phyloP scores from a whole-genome alignment of 176 grass and related monocot species.

The Carex pumila region DNA sequence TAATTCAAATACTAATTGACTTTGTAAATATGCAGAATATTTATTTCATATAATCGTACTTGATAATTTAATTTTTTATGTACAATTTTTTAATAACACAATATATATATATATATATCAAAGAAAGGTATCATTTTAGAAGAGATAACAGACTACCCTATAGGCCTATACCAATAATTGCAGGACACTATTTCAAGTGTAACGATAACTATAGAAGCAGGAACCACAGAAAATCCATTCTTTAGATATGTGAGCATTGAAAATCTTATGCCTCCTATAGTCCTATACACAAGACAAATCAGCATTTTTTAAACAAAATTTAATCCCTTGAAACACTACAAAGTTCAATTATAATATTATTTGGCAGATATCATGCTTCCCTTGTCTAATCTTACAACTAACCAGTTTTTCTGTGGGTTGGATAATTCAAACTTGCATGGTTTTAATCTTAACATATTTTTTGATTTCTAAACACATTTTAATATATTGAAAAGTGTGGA shows the following conservation, averaged over 20 bases:
- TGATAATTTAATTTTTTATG: background rate
- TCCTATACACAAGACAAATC: conserved; percentile 6
- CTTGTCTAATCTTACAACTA: background rate
- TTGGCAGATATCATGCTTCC: background rate
- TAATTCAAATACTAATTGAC: background rate
- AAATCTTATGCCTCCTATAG: background rate
- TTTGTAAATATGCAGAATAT: background rate
- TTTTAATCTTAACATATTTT: background rate
- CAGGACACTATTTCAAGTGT: background rate
- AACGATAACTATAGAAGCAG: background rate
- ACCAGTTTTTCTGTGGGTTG: background rate
- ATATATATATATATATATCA: too few species aligned
- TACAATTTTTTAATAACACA: background rate
- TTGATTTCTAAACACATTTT: too few species aligned
- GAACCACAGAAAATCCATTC: background rate
- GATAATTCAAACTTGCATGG: background rate
- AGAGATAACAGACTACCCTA: too few species aligned
- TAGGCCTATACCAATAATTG: background rate
- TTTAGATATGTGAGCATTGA: background rate
- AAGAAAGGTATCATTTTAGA: background rate
- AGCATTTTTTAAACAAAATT: background rate
- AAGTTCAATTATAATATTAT: conserved; percentile 1
- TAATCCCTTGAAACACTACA: conserved; percentile 5
- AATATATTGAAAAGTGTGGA: too few species aligned
- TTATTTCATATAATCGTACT: background rate